Evolutionary conservation across 257 asterid species (phyloP).

Genomic region (Handroanthus guayacan): DNA sequence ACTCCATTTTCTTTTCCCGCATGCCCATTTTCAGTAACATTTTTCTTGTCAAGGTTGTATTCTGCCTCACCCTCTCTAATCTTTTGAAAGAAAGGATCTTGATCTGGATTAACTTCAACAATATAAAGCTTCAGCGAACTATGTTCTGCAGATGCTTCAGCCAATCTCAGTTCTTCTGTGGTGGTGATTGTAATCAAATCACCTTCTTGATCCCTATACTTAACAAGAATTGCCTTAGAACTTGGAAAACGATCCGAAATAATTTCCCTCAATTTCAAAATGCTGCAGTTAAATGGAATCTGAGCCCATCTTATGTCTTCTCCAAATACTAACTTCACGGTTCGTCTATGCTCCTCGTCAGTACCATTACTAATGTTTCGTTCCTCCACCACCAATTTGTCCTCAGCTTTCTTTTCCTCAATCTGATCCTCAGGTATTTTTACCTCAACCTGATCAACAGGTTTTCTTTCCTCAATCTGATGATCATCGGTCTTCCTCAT

Average conservation of each 20-base stretch:
- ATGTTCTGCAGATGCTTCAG: constrained; percentile 68
- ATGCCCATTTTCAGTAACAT: constrained; percentile 48
- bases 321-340: constrained; percentile 74
- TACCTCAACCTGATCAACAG: constrained; percentile 35
- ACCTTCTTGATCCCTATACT: constrained; percentile 89
- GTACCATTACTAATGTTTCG: constrained; percentile 49
- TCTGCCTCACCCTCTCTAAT: constrained; percentile 36
- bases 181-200: constrained; percentile 86
- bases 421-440: constrained; percentile 27
- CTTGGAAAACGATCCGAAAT: constrained; percentile 64
- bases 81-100: constrained; percentile 66
- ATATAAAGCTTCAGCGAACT: constrained; percentile 71
- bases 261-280: constrained; percentile 64
- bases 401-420: constrained; percentile 45
- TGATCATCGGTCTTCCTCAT: constrained; percentile 45
- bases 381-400: constrained; percentile 69
- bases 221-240: constrained; percentile 63
- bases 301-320: constrained; percentile 92
- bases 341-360: constrained; percentile 54
- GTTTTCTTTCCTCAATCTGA: constrained; percentile 59
- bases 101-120: constrained; percentile 69
- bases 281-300: constrained; percentile 65
- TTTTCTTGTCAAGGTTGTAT: constrained; percentile 32
- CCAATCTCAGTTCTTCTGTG: constrained; percentile 81
- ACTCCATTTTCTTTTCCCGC: constrained; percentile 38